Evolutionary conservation across 1,284 basidiomycete species (phyloP).

Genomic region (Malassezia cuniculi): DNA sequence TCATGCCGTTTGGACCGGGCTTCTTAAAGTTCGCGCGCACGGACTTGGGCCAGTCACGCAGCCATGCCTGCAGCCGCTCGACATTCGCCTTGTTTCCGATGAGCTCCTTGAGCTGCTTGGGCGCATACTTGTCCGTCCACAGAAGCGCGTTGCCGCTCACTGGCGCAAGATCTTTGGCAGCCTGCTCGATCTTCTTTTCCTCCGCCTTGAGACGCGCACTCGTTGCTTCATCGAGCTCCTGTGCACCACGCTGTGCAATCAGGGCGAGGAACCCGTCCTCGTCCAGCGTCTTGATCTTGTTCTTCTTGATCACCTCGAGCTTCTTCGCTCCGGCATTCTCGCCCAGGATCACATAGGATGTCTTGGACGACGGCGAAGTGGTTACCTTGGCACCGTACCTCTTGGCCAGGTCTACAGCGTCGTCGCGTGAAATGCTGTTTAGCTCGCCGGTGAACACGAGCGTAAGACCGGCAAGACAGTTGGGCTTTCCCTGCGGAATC

Average conservation of each 20-base stretch:
- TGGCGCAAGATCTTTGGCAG: slow-evolving; percentile 26
- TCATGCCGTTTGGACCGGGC: slow-evolving; percentile 80
- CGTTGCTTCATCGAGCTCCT: slow-evolving; percentile 60
- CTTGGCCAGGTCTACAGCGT: slow-evolving; percentile 75
- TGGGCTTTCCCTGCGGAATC: slow-evolving; percentile 63
- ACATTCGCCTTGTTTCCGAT: slow-evolving; percentile 87
- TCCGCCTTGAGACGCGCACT: slow-evolving; percentile 72
- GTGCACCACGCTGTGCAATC: slow-evolving; percentile 27
- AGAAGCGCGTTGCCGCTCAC: slow-evolving; percentile 47
- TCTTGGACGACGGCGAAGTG: slow-evolving; percentile 74
- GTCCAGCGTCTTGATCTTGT: slow-evolving; percentile 59
- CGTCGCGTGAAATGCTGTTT: slow-evolving; percentile 71
- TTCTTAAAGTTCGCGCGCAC: slow-evolving; percentile 58
- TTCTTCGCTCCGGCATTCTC: slow-evolving; percentile 77
- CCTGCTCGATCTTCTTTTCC: slow-evolving; percentile 49
- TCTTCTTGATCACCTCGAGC: slow-evolving; percentile 68
- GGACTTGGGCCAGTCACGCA: slow-evolving; percentile 59
- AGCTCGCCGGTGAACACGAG: slow-evolving; percentile 88
- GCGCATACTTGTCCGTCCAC: slow-evolving; percentile 94
- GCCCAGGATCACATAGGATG: slow-evolving; percentile 77
- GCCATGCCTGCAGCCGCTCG: slow-evolving; percentile 70
- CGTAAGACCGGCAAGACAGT: slow-evolving; percentile 72
- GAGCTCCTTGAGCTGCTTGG: slow-evolving; percentile 70
- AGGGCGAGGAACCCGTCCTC: slow-evolving; percentile 80
- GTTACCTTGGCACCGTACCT: slow-evolving; percentile 72